A percentile compares a stretch with the other conserved stretches of the same genome.
These are phyloP conservation scores for Lobosporangium transversale DNA, from an alignment of 192 early-diverging fungal genomes.

Conservation along the genomic window DNA sequence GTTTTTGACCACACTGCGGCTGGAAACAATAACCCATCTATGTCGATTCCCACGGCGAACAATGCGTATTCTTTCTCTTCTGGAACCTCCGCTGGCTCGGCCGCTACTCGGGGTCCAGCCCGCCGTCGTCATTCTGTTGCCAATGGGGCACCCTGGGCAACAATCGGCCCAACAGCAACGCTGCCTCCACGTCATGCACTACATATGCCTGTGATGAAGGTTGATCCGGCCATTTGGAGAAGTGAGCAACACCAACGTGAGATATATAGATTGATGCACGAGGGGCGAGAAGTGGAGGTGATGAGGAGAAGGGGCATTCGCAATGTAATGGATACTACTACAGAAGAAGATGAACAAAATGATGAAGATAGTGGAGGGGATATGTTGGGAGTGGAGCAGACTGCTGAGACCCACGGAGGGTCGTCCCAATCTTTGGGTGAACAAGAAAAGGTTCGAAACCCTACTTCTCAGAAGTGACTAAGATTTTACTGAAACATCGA, in stretches of 20 bases:
- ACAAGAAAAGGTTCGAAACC: constrained; percentile 25
- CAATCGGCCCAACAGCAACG: too few species aligned
- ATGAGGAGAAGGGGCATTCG: constrained; percentile 21
- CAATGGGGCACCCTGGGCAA: constrained; percentile 9
- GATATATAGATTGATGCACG: constrained; percentile 36
- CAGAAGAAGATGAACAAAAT: constrained; percentile 20
- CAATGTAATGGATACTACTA: constrained; percentile 35
- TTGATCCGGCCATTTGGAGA: constrained; percentile 22
- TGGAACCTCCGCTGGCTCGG: too few species aligned
- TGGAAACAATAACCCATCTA: too few species aligned
- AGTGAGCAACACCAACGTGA: constrained; percentile 35
- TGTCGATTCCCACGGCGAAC: background rate
- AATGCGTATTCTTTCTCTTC: too few species aligned
- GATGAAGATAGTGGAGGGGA: background rate
- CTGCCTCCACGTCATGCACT: constrained; percentile 40
- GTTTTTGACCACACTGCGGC: background rate
- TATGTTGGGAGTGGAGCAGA: constrained; percentile 26
- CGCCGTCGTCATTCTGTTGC: constrained; percentile 32
- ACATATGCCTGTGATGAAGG: constrained; percentile 46
- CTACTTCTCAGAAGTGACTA: too few species aligned
- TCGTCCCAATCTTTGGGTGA: too few species aligned
- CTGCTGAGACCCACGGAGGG: too few species aligned
- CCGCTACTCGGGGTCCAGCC: too few species aligned
- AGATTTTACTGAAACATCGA: too few species aligned
- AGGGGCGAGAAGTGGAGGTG: constrained; percentile 22